phyloP scores from a whole-genome alignment of 2,329 filamentous ascomycete genomes.

The Dactylellina leptospora region DNA sequence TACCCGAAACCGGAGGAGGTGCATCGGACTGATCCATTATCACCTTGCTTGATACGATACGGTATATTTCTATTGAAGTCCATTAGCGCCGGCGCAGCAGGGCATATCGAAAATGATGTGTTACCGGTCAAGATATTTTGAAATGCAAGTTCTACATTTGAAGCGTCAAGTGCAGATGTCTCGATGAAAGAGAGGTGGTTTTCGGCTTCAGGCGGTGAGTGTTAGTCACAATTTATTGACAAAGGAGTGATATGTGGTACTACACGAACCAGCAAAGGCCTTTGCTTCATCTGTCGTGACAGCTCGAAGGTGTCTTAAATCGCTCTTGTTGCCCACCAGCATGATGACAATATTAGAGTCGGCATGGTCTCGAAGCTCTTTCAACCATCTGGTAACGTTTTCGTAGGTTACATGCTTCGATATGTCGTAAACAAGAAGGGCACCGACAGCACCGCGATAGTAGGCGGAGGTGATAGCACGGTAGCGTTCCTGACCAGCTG shows the following conservation, averaged over 20 bases:
- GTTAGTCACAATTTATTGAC: not conserved
- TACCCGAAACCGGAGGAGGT: conserved; percentile 80
- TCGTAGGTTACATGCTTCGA: conserved; percentile 99
- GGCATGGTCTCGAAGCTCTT: conserved; percentile 96
- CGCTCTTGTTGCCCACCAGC: conserved; percentile 99
- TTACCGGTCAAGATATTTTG: conserved; percentile 98
- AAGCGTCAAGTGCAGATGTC: conserved; percentile 96
- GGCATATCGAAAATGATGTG: conserved; percentile 57
- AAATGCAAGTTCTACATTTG: conserved; percentile 98
- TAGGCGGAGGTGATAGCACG: conserved; percentile 99
- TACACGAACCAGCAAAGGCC: conserved; percentile 88
- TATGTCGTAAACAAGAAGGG: conserved; percentile 98
- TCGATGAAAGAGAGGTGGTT: conserved; percentile 99
- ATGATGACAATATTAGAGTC: conserved; percentile 99
- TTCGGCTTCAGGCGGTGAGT: conserved; percentile 76
- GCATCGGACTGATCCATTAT: conserved; percentile 83
- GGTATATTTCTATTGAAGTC: conserved; percentile 85
- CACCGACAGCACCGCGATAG: conserved; percentile 96
- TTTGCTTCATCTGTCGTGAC: conserved; percentile 98
- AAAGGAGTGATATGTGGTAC: too few species aligned
- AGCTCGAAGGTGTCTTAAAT: conserved; percentile 97
- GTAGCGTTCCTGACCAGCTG: conserved; percentile 97
- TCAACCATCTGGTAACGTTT: conserved; percentile 98
- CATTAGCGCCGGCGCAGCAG: not conserved
- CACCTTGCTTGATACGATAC: conserved; percentile 97